Evolutionary conservation across 1,284 basidiomycete species (phyloP).

Genomic region (Volvariella surrecta): DNA sequence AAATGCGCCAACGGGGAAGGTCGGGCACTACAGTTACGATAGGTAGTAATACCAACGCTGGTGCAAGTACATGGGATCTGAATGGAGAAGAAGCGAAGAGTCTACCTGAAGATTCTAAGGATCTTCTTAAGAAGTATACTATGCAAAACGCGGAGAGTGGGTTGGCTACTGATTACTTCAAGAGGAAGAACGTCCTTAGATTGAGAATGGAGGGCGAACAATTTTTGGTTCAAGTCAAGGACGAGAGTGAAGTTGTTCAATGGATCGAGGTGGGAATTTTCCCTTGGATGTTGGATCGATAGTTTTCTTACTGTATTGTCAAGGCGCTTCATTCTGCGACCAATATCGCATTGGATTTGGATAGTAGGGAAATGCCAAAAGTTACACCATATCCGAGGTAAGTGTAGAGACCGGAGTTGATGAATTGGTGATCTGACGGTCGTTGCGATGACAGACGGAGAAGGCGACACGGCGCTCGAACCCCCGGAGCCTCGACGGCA

Average conservation of each 20-base stretch:
- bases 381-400: slow-evolving; percentile 74
- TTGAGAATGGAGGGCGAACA: slow-evolving; percentile 93
- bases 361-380: slow-evolving; percentile 84
- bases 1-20: too few species aligned
- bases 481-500: too few species aligned
- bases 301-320: slow-evolving; percentile 6
- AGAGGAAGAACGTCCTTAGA: slow-evolving; percentile 92
- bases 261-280: slow-evolving; percentile 82
- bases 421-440: too few species aligned
- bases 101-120: slow-evolving; percentile 27
- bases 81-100: slow-evolving; percentile 21
- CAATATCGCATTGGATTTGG: slow-evolving; percentile 90
- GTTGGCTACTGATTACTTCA: slow-evolving; percentile 90
- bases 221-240: slow-evolving; percentile 88
- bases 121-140: slow-evolving; percentile 63
- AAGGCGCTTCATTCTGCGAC: slow-evolving; percentile 87
- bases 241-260: slow-evolving; percentile 81
- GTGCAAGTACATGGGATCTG: not conserved
- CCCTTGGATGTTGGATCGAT: slow-evolving; percentile 2
- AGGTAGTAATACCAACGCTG: not conserved
- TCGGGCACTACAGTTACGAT: not conserved
- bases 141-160: slow-evolving; percentile 91
- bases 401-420: slow-evolving; percentile 15
- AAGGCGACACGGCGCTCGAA: slow-evolving; percentile 25
- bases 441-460: slow-evolving; percentile 19